Evolutionary conservation across 2,329 filamentous ascomycete genomes (phyloP).

Genomic region (Scolecobasidium constrictum): DNA sequence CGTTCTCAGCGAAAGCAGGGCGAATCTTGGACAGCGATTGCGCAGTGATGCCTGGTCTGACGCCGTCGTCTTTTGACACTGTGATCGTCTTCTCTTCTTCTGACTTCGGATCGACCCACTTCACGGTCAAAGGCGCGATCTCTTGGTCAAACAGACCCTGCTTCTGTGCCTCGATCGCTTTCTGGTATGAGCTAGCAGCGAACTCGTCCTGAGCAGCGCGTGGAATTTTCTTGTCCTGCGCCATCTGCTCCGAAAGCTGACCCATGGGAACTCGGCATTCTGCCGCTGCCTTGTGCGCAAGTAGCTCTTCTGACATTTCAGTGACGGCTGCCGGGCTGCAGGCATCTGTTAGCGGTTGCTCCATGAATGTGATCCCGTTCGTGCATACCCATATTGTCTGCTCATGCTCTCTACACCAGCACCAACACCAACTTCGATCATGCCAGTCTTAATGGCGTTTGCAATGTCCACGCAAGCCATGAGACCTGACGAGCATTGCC

Average conservation of each 20-base stretch:
- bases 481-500: constrained; percentile 87
- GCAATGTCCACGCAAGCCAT: constrained; percentile 91
- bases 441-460: constrained; percentile 79
- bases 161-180: constrained; percentile 75
- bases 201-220: constrained; percentile 80
- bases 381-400: constrained; percentile 69
- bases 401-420: constrained; percentile 97
- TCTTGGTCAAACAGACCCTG: constrained; percentile 87
- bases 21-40: constrained; percentile 87
- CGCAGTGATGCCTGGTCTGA: constrained; percentile 72
- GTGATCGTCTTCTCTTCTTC: constrained; percentile 75
- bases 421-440: constrained; percentile 92
- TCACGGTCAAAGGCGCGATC: constrained; percentile 75
- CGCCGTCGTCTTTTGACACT: constrained; percentile 76
- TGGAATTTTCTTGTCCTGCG: constrained; percentile 64
- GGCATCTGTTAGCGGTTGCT: constrained; percentile 5
- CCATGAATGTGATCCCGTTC: background rate
- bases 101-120: constrained; percentile 83
- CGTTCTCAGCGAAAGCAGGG: constrained; percentile 82
- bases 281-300: constrained; percentile 67
- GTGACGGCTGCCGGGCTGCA: constrained; percentile 67
- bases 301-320: constrained; percentile 85
- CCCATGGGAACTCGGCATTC: constrained; percentile 99
- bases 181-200: constrained; percentile 85
- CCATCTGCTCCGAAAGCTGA: constrained; percentile 87